A percentile compares a stretch with the other conserved stretches of the same genome.
phyloP scores from a whole-genome alignment of 495 filamentous ascomycete genomes.

The Neurospora sp. region DNA sequence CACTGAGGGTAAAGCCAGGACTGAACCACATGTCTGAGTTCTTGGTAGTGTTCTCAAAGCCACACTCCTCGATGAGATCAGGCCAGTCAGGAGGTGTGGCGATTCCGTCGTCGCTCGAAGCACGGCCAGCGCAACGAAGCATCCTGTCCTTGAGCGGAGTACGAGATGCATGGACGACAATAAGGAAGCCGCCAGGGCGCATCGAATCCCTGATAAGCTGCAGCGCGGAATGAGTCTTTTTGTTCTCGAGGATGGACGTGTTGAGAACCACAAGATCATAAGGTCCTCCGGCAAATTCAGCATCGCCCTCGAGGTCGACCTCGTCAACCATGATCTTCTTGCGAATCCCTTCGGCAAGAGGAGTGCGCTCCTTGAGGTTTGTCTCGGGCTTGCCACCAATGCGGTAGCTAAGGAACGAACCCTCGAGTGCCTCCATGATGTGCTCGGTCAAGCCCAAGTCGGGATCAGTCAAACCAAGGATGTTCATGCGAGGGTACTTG shows the following conservation, averaged over 20 bases:
- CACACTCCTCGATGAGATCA: slow-evolving; percentile 24
- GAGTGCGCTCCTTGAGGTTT: slow-evolving; percentile 7
- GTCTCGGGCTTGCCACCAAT: slow-evolving; percentile 13
- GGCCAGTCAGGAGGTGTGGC: slow-evolving; percentile 24
- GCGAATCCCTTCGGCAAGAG: neutral
- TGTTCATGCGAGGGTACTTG: slow-evolving; percentile 32
- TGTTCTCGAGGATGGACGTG: slow-evolving; percentile 19
- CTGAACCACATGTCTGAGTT: slow-evolving; percentile 20
- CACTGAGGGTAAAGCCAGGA: slow-evolving; percentile 23
- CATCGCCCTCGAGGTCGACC: slow-evolving; percentile 16
- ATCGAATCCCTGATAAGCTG: slow-evolving; percentile 21
- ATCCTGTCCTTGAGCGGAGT: slow-evolving; percentile 14
- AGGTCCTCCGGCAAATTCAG: neutral
- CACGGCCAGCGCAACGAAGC: slow-evolving; percentile 2
- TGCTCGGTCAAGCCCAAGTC: slow-evolving; percentile 19
- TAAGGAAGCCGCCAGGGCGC: slow-evolving; percentile 31
- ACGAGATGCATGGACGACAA: slow-evolving; percentile 20
- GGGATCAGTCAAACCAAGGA: slow-evolving; percentile 25
- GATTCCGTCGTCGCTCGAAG: neutral
- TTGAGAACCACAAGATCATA: slow-evolving; percentile 33
- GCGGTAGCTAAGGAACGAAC: slow-evolving; percentile 23
- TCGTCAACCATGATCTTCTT: slow-evolving; percentile 14
- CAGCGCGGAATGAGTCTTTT: slow-evolving; percentile 3
- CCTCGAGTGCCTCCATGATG: slow-evolving; percentile 21
- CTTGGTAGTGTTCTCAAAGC: slow-evolving; percentile 17